Conservation (phyloP, 805 yeast genomes). For the Saturnispora hagleri region DNA sequence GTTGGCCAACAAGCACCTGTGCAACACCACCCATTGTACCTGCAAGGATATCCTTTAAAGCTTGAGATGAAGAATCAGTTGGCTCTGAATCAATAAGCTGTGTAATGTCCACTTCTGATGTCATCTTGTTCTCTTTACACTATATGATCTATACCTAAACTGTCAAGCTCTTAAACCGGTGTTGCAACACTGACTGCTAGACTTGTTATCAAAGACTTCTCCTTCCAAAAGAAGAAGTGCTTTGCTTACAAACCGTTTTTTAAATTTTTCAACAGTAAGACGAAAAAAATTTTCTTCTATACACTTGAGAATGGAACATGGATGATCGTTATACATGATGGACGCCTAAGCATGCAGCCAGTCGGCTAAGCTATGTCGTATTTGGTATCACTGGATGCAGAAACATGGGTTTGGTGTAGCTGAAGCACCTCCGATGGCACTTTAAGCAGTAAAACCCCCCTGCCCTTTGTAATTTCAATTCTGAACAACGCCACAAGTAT, state of each 20-base stretch:
- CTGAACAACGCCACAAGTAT: background rate
- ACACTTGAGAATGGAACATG: background rate
- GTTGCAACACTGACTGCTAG: background rate
- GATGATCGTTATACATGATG: background rate
- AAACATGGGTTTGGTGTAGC: background rate
- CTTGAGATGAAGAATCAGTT: conserved; percentile 29
- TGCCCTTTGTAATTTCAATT: background rate
- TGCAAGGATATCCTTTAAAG: conserved; percentile 71
- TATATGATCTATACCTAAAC: background rate
- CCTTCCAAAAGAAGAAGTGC: background rate
- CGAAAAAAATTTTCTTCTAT: background rate
- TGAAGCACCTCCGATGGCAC: background rate
- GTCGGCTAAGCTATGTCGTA: background rate
- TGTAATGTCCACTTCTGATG: conserved; percentile 22
- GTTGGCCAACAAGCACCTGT: conserved; percentile 93
- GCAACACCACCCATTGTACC: conserved; percentile 96
- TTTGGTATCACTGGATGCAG: background rate
- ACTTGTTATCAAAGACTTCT: background rate
- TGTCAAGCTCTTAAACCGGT: background rate
- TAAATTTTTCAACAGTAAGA: background rate
- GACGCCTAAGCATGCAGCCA: background rate
- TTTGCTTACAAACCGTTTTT: background rate
- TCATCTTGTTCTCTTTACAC: conserved; percentile 12
- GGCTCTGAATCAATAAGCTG: conserved; percentile 14
- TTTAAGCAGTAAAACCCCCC: background rate